Percentiles rank a stretch among this genome's conserved stretches.
phyloP scores from a whole-genome alignment of 176 grass and related monocot genomes.

The Neostapfia colusana region DNA sequence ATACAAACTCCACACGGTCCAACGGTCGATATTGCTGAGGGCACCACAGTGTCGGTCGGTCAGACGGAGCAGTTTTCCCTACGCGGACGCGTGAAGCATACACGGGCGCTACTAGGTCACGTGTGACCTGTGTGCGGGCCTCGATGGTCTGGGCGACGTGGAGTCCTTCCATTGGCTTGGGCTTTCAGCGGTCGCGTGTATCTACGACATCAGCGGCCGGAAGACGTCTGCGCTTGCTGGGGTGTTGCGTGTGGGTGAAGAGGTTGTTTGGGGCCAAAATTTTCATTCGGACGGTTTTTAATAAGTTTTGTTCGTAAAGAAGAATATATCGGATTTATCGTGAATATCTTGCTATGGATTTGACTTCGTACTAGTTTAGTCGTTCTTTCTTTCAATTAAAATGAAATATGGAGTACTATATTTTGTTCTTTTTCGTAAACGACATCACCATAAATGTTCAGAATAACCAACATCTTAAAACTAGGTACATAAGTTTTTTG shows the following conservation, averaged over 20 bases:
- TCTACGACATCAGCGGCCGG: neutral
- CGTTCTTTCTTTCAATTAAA: too few species aligned
- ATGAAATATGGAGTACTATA: too few species aligned
- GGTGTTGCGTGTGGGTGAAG: conserved; percentile 19
- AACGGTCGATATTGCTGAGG: neutral
- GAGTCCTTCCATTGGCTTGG: conserved; percentile 4
- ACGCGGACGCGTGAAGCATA: neutral
- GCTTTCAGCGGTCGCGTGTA: neutral
- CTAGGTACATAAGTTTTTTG: too few species aligned
- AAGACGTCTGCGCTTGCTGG: neutral
- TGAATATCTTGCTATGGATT: too few species aligned
- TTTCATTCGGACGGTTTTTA: neutral
- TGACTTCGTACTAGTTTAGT: too few species aligned
- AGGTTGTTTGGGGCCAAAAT: neutral
- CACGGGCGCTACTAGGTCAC: too few species aligned
- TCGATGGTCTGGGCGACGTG: conserved; percentile 21
- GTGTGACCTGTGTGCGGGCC: neutral
- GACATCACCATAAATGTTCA: too few species aligned
- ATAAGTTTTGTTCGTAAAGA: too few species aligned
- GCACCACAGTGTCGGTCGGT: neutral
- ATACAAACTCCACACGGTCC: neutral
- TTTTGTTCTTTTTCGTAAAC: neutral
- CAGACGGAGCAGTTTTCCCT: neutral
- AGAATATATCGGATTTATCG: too few species aligned
- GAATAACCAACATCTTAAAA: too few species aligned